Conservation (phyloP, 495 filamentous ascomycete species). For the Parathielavia hyrcaniae region DNA sequence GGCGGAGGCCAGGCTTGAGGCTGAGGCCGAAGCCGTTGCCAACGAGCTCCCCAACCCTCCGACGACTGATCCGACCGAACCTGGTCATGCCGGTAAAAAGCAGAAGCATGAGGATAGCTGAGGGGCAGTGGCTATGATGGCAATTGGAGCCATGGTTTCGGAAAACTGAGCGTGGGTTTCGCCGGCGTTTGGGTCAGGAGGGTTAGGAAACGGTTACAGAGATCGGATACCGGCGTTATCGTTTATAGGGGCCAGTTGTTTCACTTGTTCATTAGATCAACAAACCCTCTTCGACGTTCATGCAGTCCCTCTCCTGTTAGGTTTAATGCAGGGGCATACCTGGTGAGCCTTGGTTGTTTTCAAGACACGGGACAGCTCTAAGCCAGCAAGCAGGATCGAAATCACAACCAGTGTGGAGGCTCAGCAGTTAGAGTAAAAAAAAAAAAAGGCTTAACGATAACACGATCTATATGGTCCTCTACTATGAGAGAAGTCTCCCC, state of each 20-base stretch:
- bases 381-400: neutral
- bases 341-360: too few relatives aligned
- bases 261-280: neutral
- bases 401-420: neutral
- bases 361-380: too few relatives aligned
- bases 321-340: too few relatives aligned
- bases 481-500: slow-evolving; percentile 24
- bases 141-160: neutral
- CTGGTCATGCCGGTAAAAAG: slow-evolving; percentile 33
- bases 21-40: slow-evolving; percentile 29
- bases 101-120: slow-evolving; percentile 25
- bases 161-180: neutral
- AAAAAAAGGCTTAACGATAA: too few relatives aligned
- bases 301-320: neutral
- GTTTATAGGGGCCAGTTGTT: too few relatives aligned
- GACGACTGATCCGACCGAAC: slow-evolving; percentile 30
- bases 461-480: slow-evolving; percentile 28
- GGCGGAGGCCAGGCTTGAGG: slow-evolving; percentile 24
- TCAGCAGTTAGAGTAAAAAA: too few relatives aligned
- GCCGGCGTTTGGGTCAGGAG: slow-evolving; percentile 9
- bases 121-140: neutral
- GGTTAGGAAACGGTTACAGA: neutral
- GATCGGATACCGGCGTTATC: neutral
- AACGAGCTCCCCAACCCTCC: slow-evolving; percentile 35
- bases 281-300: neutral